Conservation (phyloP, 2,329 filamentous ascomycete genomes). For the Polychaeton citri region DNA sequence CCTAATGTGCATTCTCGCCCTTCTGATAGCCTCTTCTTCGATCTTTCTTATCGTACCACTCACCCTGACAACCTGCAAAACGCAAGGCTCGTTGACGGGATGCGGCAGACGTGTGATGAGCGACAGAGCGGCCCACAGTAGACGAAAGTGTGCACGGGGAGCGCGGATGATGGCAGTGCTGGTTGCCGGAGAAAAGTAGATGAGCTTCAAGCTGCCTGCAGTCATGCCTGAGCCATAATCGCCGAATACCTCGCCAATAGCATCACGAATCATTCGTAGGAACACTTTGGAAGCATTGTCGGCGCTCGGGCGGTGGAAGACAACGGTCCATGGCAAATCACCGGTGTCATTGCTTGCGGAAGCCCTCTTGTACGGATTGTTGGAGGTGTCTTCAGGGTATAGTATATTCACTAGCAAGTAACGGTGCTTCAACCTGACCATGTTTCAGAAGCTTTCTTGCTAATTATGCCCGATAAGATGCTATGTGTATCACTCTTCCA, state of each 20-base stretch:
- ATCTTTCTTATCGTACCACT: conserved; percentile 88
- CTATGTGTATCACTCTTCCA: too few relatives aligned
- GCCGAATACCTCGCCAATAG: conserved; percentile 64
- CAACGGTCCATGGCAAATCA: conserved; percentile 46
- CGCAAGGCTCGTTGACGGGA: conserved; percentile 49
- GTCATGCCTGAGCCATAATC: conserved; percentile 75
- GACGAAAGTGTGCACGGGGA: conserved; percentile 65
- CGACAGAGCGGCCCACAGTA: conserved; percentile 82
- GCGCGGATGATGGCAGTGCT: conserved; percentile 86
- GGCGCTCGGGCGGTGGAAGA: conserved; percentile 67
- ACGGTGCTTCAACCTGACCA: conserved; percentile 94
- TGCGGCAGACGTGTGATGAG: conserved; percentile 60
- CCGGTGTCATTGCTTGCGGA: conserved; percentile 12
- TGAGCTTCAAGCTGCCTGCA: conserved; percentile 60
- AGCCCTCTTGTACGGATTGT: conserved; percentile 8
- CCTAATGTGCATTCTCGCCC: conserved; percentile 59
- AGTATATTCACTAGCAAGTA: conserved; percentile 92
- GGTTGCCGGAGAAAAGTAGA: conserved; percentile 85
- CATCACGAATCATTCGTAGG: conserved; percentile 54
- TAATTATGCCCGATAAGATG: too few relatives aligned
- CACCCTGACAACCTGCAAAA: conserved; percentile 73
- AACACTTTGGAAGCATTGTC: conserved; percentile 56
- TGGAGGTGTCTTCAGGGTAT: conserved; percentile 53
- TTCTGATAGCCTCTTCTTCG: conserved; percentile 75
- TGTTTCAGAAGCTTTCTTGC: too few relatives aligned